These are phyloP conservation scores for Paramecium sexaurelia DNA, from an alignment of 73 alveolate species.

Conservation along the genomic window DNA sequence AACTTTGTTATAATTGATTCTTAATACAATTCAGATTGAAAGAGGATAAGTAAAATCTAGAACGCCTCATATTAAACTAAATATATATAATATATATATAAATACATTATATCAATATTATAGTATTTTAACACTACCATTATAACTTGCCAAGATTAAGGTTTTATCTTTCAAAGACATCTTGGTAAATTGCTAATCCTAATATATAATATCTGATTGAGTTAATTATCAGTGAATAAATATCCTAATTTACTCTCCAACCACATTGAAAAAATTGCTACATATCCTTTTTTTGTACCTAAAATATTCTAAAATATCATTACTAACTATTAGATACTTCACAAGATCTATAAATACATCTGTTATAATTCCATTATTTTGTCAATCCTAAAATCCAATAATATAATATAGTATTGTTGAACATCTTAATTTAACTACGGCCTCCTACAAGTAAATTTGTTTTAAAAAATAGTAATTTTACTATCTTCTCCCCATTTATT, in stretches of 20 bases:
- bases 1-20: background rate
- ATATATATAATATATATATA: background rate
- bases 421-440: background rate
- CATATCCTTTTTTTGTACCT: background rate
- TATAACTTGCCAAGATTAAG: background rate
- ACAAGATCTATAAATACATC: slow-evolving; percentile 14
- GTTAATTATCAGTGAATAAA: background rate
- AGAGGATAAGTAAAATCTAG: no score
- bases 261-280: background rate
- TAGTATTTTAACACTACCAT: slow-evolving; percentile 40
- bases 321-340: slow-evolving; percentile 5
- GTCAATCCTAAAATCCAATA: background rate
- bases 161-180: background rate
- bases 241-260: background rate
- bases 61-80: background rate
- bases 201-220: background rate
- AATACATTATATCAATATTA: background rate
- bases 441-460: background rate
- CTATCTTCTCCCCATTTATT: background rate
- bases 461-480: slow-evolving; percentile 20
- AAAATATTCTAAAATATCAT: background rate
- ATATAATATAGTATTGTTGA: background rate
- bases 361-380: slow-evolving; percentile 26
- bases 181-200: background rate
- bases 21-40: background rate